Evolutionary conservation across 1,139 yeast genomes (phyloP), one percentile per base, ranked within the genome.

Genomic region (Kurtzmaniella quercitrusa): DNA sequence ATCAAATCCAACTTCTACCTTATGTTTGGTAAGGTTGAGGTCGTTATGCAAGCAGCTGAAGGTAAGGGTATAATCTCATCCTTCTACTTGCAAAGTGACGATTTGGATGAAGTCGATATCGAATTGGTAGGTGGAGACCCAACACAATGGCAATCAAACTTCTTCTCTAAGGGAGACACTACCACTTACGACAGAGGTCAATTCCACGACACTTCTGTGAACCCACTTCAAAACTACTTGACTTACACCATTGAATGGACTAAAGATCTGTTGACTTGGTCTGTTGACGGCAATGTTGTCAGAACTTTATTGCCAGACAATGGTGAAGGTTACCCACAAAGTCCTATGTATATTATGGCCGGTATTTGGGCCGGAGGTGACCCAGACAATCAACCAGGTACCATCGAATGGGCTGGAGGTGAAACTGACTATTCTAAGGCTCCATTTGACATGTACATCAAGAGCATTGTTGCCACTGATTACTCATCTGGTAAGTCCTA

Each of bases 321-420:
- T 41, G 64, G 77, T 28, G 71, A 77, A 48, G 89, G 88, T 2
- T 86, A 74, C 57, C 95, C 95, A 35, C 89, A 85, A 60, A 66
- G 85, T 15, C 95, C 95, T 30, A 85, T 85, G 93, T 74, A 71
- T 48, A 60, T 87, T 14, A 74, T 67, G 53, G 71, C 84, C 42
- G 94, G 94, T 45, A 59, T 72, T 21, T 85, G 94, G 94, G 89
- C 93, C 16, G 94, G 91, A 47, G 94, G 94, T 48, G 89, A 84
- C 58, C 70, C 88, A 15, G 55, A 68, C 34, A 84, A 84, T 54
- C 69, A 72, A 6, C 63, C 71, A 21, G 95, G 94, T 32, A 85
- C 94, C 7, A 82, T 86, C 45, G 79, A 79, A 53, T 86, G 95
- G 95, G 93, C 94, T 12, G 94, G 95, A 42, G 95, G 95, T 41